A percentile compares a stretch with the other conserved stretches of the same genome.
phyloP scores from a whole-genome alignment of 1,139 yeast species.

The Dujonia santamariae region DNA sequence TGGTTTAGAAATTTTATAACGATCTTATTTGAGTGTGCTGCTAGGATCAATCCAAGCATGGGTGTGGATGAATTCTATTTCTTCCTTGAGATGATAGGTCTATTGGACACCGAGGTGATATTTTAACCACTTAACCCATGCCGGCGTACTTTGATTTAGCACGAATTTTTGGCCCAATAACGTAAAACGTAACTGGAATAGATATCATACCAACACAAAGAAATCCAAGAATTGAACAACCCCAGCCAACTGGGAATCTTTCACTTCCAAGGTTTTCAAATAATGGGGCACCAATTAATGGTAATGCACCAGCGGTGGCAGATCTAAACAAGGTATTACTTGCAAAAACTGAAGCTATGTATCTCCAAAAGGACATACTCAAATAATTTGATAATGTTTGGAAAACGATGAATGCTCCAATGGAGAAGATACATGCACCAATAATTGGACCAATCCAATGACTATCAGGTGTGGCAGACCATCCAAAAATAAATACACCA shows the following conservation, averaged over 20 bases:
- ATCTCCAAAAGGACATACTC: conserved; percentile 30
- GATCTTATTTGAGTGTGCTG: neutral
- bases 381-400: conserved; percentile 21
- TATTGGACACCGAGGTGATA: too few species aligned
- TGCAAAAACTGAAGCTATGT: conserved; percentile 59
- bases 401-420: conserved; percentile 38
- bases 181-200: conserved; percentile 46
- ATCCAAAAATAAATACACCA: conserved; percentile 48
- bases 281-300: conserved; percentile 55
- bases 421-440: conserved; percentile 38
- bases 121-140: neutral
- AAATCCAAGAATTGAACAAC: conserved; percentile 46
- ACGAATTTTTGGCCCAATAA: conserved; percentile 48
- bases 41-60: too few species aligned
- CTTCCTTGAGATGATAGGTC: too few species aligned
- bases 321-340: conserved; percentile 53
- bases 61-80: too few species aligned
- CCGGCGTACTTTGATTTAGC: conserved; percentile 38
- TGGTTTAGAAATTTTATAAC: neutral
- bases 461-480: conserved; percentile 39
- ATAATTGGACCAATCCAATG: conserved; percentile 46
- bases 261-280: conserved; percentile 42
- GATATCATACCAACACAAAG: conserved; percentile 38
- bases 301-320: conserved; percentile 58
- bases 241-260: conserved; percentile 57